Evolutionary conservation across 768 basidiomycete species (phyloP), one percentile per base, ranked within the genome.

Genomic region (Mycena indigotica): DNA sequence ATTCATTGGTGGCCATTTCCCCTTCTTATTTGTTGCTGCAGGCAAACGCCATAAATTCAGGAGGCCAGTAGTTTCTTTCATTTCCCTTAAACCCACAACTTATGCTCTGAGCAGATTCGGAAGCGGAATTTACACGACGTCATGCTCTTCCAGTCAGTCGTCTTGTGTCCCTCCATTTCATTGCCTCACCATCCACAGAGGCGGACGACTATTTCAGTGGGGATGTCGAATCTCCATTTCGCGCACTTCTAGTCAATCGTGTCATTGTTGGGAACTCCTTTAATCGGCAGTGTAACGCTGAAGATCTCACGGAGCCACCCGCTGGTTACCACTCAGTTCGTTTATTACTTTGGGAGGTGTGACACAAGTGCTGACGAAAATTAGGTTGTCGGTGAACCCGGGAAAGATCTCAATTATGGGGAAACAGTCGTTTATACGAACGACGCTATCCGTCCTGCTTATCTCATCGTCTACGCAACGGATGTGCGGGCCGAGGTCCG

Each of bases 361-460:
- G n/a, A n/a, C n/a, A n/a, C n/a, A n/a, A n/a, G n/a, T n/a, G n/a
- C n/a, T n/a, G n/a, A n/a, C n/a, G n/a, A n/a, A n/a, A n/a, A 66
- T 28, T 30, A 87, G 86, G 75, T 88, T 21, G 70, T 82, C 6
- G 87, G 86, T 3, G 76, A 82, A 58, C 86, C 86, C n/a, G 87
- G 87, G 1, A 72, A 70, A 35, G 84, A 85, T 65, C 70, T 88
- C 49, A 88, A 87, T 65, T 87, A 86, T 57, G 84, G 84, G 68
- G 87, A 88, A 68, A 87, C 84, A 3, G 84, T 87, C 6, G 84
- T 86, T 15, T 88, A 88, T 62, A 65, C 74, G 41, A 86, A 87
- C 63, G 85, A 87, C 60, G 85, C 86, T 26, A 81, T 87, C 62
- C 80, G 85, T 6, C 87, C 87, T 17, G 84, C 84, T 0, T 88